phyloP scores from a whole-genome alignment of 2,329 filamentous ascomycete species.

The Clarireedia monteithiana region DNA sequence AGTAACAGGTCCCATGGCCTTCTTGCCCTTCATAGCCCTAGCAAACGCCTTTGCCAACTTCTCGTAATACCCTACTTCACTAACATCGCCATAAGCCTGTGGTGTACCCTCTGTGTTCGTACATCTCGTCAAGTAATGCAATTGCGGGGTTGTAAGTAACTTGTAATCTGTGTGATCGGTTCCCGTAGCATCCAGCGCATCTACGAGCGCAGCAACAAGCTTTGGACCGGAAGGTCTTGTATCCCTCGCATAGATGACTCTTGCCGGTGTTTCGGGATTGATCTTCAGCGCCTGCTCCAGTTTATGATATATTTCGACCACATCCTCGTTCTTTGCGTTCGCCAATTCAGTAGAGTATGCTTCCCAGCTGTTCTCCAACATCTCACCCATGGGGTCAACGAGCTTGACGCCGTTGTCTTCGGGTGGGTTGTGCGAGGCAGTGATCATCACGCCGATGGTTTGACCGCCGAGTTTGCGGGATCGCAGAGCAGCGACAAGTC shows the following conservation, averaged over 20 bases:
- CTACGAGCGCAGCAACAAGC: slow-evolving; percentile 70
- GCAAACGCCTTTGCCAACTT: slow-evolving; percentile 84
- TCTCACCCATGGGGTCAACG: slow-evolving; percentile 95
- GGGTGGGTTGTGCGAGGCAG: slow-evolving; percentile 85
- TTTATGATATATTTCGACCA: slow-evolving; percentile 68
- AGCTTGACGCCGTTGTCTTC: slow-evolving; percentile 91
- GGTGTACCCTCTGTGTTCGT: slow-evolving; percentile 86
- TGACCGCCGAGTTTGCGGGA: slow-evolving; percentile 85
- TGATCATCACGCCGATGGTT: slow-evolving; percentile 95
- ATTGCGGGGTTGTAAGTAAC: slow-evolving; percentile 90
- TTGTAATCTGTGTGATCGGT: slow-evolving; percentile 78
- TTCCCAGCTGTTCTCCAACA: slow-evolving; percentile 97
- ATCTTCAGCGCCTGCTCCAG: slow-evolving; percentile 71
- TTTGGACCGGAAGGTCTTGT: slow-evolving; percentile 86
- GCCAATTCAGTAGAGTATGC: slow-evolving; percentile 79
- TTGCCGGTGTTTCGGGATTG: slow-evolving; percentile 60
- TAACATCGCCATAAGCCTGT: slow-evolving; percentile 80
- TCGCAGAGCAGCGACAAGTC: slow-evolving; percentile 78
- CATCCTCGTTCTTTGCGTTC: slow-evolving; percentile 71
- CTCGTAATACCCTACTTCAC: slow-evolving; percentile 88
- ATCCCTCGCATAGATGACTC: slow-evolving; percentile 85
- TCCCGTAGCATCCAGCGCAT: slow-evolving; percentile 69
- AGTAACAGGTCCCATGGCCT: slow-evolving; percentile 64
- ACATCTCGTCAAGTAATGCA: slow-evolving; percentile 93
- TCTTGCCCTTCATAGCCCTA: slow-evolving; percentile 70